Evolutionary conservation across 345 rosid species (phyloP).

Genomic region (Moringa oleifera): DNA sequence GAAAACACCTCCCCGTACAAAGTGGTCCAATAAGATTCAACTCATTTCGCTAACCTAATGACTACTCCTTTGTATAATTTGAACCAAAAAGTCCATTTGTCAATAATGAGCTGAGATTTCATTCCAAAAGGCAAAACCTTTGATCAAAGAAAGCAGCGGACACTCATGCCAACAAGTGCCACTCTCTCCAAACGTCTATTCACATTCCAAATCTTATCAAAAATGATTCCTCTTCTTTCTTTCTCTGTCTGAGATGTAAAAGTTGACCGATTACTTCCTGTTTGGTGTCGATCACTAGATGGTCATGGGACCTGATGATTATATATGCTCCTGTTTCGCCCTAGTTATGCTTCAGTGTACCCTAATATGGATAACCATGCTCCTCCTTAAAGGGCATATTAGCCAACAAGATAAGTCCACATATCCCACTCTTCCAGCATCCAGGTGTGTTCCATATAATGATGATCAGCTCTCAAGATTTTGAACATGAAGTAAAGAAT

Average conservation of each 20-base stretch:
- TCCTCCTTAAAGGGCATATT: neutral
- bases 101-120: conserved; percentile 16
- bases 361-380: neutral
- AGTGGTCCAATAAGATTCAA: conserved; percentile 15
- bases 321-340: no score
- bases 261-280: conserved; percentile 9
- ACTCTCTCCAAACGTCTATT: neutral
- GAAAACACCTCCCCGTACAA: neutral
- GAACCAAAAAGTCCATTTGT: conserved; percentile 14
- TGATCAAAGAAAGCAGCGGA: neutral
- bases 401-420: neutral
- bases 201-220: conserved; percentile 5
- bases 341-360: conserved; percentile 4
- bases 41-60: conserved; percentile 5
- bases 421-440: no score
- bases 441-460: no score
- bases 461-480: no score
- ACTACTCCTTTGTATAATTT: conserved; percentile 16
- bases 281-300: conserved; percentile 17
- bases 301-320: conserved; percentile 25
- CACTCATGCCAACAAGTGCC: conserved; percentile 13
- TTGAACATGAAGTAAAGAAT: no score
- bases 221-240: neutral
- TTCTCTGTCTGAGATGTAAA: neutral
- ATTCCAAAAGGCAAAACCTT: neutral